A percentile compares a stretch with the other conserved stretches of the same genome.
Evolutionary conservation across 2,329 filamentous ascomycete genomes (phyloP).

Genomic region (Teratosphaeria destructans): DNA sequence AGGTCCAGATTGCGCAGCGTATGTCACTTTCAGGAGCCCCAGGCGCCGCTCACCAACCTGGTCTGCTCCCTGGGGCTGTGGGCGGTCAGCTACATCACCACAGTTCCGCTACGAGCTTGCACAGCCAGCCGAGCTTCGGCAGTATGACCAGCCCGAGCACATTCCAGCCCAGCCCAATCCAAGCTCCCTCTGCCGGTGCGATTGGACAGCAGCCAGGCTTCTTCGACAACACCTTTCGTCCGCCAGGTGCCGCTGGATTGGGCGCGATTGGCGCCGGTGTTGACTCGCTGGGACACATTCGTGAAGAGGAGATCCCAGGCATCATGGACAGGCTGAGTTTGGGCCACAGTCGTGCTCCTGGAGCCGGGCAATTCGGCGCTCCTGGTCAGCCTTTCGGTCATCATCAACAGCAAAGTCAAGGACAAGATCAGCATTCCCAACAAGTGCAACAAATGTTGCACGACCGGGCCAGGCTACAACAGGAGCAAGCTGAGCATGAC

Average conservation of each 20-base stretch:
- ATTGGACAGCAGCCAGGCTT: slow-evolving; percentile 46
- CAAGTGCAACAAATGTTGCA: slow-evolving; percentile 50
- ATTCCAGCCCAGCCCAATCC: slow-evolving; percentile 51
- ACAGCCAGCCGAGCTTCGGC: slow-evolving; percentile 93
- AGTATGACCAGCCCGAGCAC: slow-evolving; percentile 83
- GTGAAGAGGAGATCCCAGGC: slow-evolving; percentile 61
- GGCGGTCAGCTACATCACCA: slow-evolving; percentile 74
- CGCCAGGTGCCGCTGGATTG: slow-evolving; percentile 26
- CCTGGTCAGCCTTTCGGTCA: slow-evolving; percentile 35
- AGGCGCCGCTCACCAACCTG: neutral
- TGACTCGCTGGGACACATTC: slow-evolving; percentile 36
- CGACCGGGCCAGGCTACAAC: slow-evolving; percentile 49
- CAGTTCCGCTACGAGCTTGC: slow-evolving; percentile 86
- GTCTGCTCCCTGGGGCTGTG: slow-evolving; percentile 3
- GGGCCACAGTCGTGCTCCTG: slow-evolving; percentile 25
- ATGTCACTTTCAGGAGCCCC: slow-evolving; percentile 46
- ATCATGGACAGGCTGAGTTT: slow-evolving; percentile 57
- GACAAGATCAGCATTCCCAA: neutral
- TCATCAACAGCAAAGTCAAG: slow-evolving; percentile 29
- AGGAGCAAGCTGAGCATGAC: slow-evolving; percentile 50
- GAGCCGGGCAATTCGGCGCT: slow-evolving; percentile 31
- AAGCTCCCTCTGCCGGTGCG: slow-evolving; percentile 25
- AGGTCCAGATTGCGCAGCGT: slow-evolving; percentile 68
- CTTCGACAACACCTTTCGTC: slow-evolving; percentile 52
- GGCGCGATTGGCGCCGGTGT: slow-evolving; percentile 36